Base-by-base conservation (phyloP, 2,329 filamentous ascomycete species). In the Fusarium irregulare region DNA sequence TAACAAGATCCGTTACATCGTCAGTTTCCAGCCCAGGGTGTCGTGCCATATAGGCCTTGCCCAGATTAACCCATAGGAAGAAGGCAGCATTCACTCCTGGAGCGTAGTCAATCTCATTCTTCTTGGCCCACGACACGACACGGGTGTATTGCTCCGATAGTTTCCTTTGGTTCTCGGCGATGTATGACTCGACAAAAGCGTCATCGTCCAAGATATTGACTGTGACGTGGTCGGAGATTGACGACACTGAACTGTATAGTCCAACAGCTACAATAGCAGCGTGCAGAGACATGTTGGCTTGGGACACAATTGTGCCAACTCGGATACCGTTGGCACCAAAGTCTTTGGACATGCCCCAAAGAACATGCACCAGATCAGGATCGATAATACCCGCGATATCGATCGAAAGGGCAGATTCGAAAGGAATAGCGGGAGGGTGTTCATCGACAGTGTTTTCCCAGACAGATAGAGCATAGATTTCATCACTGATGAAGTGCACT, bases 291-390 rank as follows among this genome's bases (percentile, higher is more conserved):
- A 70, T 51, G 60, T 85, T 87, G 32, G 78, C 73, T 56, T 85
- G 85, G 7, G 83, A 84, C 23, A 87, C 78, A n/a, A 87, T 76
- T 20, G 77, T 80, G 1, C 86, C 87, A 6, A 88, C 66, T 1
- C 87, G 82, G 10, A 88, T 76, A 1, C 88, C 88, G 44, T 87
- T 88, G 21, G 85, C 83, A 25, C 85, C 85, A 75, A 89, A 89
- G 74, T 88, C 86, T 70, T 86, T 83, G 53, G 78, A 80, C 70
- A 82, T 78, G 25, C 81, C 80, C 76, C 83, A 82, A 23, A 87
- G 75, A 2, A 87, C 82, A 73, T 90, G 88, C 0, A 89, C 78
- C 3, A 83, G 79, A 10, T 74, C 66, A 2, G 82, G 78, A 60
- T 88, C 82, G 32, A 89, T 86, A 32, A 86, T 69, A 0, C 77